These are phyloP conservation scores for Hypomyces rosellus DNA, from an alignment of 2,329 filamentous ascomycete genomes.

Conservation along the genomic window DNA sequence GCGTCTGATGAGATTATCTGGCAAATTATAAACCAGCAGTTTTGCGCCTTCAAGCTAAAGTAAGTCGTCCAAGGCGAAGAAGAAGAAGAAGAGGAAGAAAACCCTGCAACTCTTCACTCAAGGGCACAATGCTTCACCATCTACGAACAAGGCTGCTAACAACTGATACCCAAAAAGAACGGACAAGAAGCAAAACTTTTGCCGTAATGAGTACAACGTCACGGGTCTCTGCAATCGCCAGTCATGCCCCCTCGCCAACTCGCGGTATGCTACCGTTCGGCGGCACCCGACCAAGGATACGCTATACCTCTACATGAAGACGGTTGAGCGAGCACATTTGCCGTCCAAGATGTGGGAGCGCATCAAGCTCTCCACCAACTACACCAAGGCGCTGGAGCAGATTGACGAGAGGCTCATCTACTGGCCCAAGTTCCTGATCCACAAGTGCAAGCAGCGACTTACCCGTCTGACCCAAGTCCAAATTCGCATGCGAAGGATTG, in stretches of 20 bases:
- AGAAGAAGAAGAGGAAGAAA: not conserved
- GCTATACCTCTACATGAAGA: constrained; percentile 96
- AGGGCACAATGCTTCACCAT: not conserved
- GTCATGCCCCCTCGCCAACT: constrained; percentile 86
- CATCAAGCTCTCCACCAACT: constrained; percentile 85
- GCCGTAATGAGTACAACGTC: constrained; percentile 89
- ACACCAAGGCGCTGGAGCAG: constrained; percentile 79
- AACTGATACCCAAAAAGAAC: constrained; percentile 42
- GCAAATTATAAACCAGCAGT: constrained; percentile 93
- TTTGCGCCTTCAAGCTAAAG: constrained; percentile 94
- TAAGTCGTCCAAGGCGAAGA: constrained; percentile 32
- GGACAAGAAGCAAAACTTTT: constrained; percentile 85
- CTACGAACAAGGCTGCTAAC: constrained; percentile 21
- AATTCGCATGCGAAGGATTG: constrained; percentile 71
- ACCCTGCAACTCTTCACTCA: not conserved
- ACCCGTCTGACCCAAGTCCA: constrained; percentile 89
- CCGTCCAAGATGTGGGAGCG: constrained; percentile 92
- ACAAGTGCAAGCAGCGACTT: constrained; percentile 95
- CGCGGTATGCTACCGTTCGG: constrained; percentile 85
- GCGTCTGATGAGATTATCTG: constrained; percentile 95
- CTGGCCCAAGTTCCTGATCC: constrained; percentile 87
- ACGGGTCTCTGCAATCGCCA: constrained; percentile 79
- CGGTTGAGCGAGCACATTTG: constrained; percentile 79
- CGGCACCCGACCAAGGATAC: constrained; percentile 72
- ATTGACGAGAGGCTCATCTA: constrained; percentile 83